Percentiles rank a stretch among this genome's conserved stretches.
Conservation (phyloP, 352 stramenopile species). For the Phytophthora capsici region DNA sequence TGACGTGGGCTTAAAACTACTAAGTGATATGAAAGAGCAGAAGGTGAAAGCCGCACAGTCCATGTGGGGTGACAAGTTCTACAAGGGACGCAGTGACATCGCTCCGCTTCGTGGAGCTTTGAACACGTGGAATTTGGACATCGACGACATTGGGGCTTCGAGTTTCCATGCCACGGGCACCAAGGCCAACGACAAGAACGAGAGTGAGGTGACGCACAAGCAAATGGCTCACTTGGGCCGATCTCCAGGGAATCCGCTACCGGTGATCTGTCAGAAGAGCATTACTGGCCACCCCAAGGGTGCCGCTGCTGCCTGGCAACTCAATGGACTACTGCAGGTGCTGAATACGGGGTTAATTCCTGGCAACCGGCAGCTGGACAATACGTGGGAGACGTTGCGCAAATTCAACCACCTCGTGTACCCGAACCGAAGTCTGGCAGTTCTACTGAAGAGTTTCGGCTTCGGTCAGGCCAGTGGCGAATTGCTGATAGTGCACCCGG, state of each 20-base stretch:
- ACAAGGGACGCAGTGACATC: conserved; percentile 64
- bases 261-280: conserved; percentile 85
- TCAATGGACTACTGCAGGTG: conserved; percentile 85
- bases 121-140: conserved; percentile 76
- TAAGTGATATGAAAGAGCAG: conserved; percentile 69
- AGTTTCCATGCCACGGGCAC: conserved; percentile 90
- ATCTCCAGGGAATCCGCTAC: conserved; percentile 73
- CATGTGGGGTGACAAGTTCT: conserved; percentile 79
- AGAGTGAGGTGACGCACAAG: conserved; percentile 89
- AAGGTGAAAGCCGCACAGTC: conserved; percentile 74
- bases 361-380: conserved; percentile 86
- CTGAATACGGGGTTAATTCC: conserved; percentile 80
- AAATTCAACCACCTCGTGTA: conserved; percentile 85
- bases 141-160: conserved; percentile 82
- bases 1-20: conserved; percentile 46
- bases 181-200: conserved; percentile 88
- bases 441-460: conserved; percentile 85
- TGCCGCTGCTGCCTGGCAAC: conserved; percentile 81
- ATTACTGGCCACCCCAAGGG: conserved; percentile 87
- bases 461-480: conserved; percentile 84
- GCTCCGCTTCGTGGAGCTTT: conserved; percentile 79
- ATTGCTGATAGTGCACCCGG: conserved; percentile 73
- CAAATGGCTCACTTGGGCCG: conserved; percentile 82
- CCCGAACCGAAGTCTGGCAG: conserved; percentile 79
- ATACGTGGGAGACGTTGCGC: conserved; percentile 70